phyloP scores from a whole-genome alignment of 495 filamentous ascomycete species.

The Podospora conica region DNA sequence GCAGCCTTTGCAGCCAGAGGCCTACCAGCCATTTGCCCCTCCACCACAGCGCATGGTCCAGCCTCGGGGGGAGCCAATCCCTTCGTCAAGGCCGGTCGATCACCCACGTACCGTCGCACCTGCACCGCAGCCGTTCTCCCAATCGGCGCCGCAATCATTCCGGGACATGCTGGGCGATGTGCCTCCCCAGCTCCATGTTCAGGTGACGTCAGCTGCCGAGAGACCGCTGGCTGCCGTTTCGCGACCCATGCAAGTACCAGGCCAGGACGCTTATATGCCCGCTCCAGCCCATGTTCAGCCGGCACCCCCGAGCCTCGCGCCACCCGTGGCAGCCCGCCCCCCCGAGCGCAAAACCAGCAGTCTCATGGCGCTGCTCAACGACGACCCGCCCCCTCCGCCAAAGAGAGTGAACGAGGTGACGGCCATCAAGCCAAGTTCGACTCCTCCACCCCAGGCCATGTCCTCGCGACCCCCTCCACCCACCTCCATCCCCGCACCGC shows the following conservation, averaged over 20 bases:
- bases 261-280: conserved; percentile 33
- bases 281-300: conserved; percentile 28
- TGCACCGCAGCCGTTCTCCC: conserved; percentile 26
- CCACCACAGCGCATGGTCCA: conserved; percentile 26
- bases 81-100: conserved; percentile 38
- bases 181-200: conserved; percentile 24
- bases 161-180: conserved; percentile 28
- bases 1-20: conserved; percentile 28
- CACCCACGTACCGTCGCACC: conserved; percentile 34
- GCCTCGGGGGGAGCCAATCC: conserved; percentile 32
- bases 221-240: conserved; percentile 28
- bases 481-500: conserved; percentile 25
- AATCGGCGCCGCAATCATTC: conserved; percentile 27
- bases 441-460: conserved; percentile 39
- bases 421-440: conserved; percentile 33
- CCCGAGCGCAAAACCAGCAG: conserved; percentile 41
- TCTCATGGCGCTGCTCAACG: conserved; percentile 46
- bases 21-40: conserved; percentile 27
- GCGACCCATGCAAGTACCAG: conserved; percentile 28
- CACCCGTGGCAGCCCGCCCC: conserved; percentile 27
- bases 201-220: conserved; percentile 13
- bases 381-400: conserved; percentile 40
- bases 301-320: conserved; percentile 22
- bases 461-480: conserved; percentile 32
- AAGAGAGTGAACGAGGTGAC: conserved; percentile 38